Evolutionary conservation across 768 basidiomycete genomes (phyloP).

Genomic region (Pleurotus tuber-regium): DNA sequence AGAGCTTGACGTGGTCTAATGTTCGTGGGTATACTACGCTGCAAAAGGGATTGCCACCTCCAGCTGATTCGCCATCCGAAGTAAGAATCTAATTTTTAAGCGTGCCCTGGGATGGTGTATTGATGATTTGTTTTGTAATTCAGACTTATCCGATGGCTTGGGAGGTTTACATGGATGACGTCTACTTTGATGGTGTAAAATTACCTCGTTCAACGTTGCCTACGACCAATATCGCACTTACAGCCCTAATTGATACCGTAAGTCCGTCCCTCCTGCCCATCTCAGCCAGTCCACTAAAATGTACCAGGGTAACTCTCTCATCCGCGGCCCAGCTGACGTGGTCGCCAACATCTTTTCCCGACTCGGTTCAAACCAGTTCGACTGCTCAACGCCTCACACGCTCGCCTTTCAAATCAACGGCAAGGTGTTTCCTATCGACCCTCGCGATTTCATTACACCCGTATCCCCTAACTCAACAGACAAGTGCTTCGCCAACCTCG

Average conservation of each 20-base stretch:
- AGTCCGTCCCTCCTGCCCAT: constrained; percentile 14
- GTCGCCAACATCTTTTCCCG: constrained; percentile 41
- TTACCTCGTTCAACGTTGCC: constrained; percentile 56
- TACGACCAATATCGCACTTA: constrained; percentile 46
- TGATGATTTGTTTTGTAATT: constrained; percentile 9
- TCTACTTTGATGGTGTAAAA: constrained; percentile 64
- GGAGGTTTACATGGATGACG: constrained; percentile 71
- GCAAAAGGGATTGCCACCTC: constrained; percentile 55
- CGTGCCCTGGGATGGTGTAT: too few species aligned
- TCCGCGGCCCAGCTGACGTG: constrained; percentile 73
- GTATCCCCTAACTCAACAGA: constrained; percentile 32
- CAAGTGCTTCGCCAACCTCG: constrained; percentile 54
- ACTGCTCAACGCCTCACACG: constrained; percentile 60
- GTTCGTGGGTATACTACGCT: constrained; percentile 51
- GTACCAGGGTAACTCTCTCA: constrained; percentile 67
- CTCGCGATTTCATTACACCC: constrained; percentile 63
- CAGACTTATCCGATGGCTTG: constrained; percentile 64
- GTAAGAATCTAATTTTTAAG: constrained; percentile 31
- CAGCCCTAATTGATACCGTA: constrained; percentile 74
- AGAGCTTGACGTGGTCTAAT: constrained; percentile 62
- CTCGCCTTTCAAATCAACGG: constrained; percentile 71
- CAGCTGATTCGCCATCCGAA: constrained; percentile 58
- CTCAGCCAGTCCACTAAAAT: neutral
- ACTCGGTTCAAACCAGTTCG: constrained; percentile 42
- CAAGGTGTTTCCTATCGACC: constrained; percentile 67